Evolutionary conservation across 495 filamentous ascomycete species (phyloP).

Genomic region (Aspergillus panamensis): DNA sequence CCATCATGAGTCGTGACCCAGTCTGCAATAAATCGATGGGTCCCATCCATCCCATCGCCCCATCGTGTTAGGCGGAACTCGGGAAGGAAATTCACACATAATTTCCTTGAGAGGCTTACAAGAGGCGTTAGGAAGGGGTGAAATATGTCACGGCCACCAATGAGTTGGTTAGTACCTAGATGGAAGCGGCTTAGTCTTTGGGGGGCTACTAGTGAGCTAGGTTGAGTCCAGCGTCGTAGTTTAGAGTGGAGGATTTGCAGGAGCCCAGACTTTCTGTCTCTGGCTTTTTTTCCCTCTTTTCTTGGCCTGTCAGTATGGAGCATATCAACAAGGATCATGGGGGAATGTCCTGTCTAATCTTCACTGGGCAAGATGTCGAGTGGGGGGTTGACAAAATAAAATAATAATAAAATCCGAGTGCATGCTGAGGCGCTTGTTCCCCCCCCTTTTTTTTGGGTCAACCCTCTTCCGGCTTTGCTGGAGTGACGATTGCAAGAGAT

Average conservation of each 20-base stretch:
- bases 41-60: slow-evolving; percentile 7
- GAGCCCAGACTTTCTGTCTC: neutral
- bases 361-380: slow-evolving; percentile 7
- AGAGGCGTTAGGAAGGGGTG: neutral
- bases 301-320: neutral
- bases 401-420: neutral
- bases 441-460: neutral
- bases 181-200: neutral
- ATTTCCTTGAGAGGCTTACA: neutral
- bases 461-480: neutral
- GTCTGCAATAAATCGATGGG: slow-evolving; percentile 12
- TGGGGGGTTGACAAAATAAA: slow-evolving; percentile 1
- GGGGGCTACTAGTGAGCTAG: neutral
- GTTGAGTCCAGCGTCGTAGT: neutral
- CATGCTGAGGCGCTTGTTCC: neutral
- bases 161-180: too few species aligned
- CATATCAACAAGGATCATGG: slow-evolving; percentile 14
- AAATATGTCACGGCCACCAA: too few species aligned
- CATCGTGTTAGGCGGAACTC: slow-evolving; percentile 19
- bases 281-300: neutral
- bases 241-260: neutral
- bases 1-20: neutral
- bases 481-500: neutral
- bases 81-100: neutral
- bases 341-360: neutral